Percentiles rank a stretch among this genome's conserved stretches.
Evolutionary conservation across 495 filamentous ascomycete genomes (phyloP).

Genomic region (Amniculicola lignicola): DNA sequence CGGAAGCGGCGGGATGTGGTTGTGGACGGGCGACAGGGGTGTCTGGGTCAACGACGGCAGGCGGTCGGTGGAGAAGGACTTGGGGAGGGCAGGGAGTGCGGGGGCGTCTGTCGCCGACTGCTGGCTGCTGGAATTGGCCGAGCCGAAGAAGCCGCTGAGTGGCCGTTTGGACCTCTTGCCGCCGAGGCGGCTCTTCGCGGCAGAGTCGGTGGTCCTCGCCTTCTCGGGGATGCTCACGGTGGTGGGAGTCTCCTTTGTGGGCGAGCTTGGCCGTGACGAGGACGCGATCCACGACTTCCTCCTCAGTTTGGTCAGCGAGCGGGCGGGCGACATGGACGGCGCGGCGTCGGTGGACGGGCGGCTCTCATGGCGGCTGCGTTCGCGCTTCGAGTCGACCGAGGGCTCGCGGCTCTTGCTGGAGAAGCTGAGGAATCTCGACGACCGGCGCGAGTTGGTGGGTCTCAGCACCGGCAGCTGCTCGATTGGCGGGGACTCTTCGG

Average conservation of each 20-base stretch:
- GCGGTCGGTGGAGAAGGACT: constrained; percentile 58
- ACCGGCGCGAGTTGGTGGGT: constrained; percentile 25
- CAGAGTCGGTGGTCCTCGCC: constrained; percentile 4
- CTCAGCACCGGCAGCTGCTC: constrained; percentile 22
- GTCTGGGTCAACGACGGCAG: constrained; percentile 46
- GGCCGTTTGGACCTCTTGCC: constrained; percentile 30
- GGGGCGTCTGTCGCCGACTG: constrained; percentile 27
- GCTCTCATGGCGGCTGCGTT: background rate
- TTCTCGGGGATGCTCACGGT: constrained; percentile 19
- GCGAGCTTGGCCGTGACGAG: constrained; percentile 28
- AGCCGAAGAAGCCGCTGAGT: constrained; percentile 29
- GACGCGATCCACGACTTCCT: constrained; percentile 33
- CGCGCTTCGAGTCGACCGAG: constrained; percentile 9
- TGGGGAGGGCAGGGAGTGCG: constrained; percentile 53
- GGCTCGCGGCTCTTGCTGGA: constrained; percentile 26
- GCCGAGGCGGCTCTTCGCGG: constrained; percentile 17
- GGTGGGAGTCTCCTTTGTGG: constrained; percentile 8
- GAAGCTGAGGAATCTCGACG: constrained; percentile 32
- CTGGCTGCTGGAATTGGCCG: constrained; percentile 2
- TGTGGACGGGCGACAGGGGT: constrained; percentile 45
- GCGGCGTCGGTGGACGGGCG: constrained; percentile 7
- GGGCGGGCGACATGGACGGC: constrained; percentile 16
- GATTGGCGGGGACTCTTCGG: constrained; percentile 14
- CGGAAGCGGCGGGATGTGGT: constrained; percentile 51
- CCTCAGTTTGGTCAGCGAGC: constrained; percentile 28